phyloP scores from a whole-genome alignment of 169 alveolate species.

The Eimeria acervulina region DNA sequence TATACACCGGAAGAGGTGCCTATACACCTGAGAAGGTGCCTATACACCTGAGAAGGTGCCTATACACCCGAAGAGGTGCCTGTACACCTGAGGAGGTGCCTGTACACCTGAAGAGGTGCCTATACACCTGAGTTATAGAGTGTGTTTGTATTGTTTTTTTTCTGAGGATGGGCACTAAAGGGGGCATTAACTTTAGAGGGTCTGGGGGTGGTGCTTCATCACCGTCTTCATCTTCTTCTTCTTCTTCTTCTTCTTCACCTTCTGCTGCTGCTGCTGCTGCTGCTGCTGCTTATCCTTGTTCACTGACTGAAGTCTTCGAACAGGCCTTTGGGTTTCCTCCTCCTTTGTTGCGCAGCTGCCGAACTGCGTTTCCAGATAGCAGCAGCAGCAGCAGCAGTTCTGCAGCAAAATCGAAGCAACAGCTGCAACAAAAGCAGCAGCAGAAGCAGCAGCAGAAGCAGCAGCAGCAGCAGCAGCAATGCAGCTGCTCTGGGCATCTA shows the following conservation, averaged over 20 bases:
- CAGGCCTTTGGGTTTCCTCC: constrained; percentile 7
- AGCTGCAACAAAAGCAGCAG: constrained; percentile 40
- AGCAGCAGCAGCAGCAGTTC: too few species aligned
- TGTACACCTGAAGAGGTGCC: not conserved
- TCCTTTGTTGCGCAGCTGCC: not conserved
- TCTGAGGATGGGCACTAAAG: not conserved
- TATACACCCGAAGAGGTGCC: too few species aligned
- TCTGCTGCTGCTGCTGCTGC: not conserved
- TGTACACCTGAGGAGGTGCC: not conserved
- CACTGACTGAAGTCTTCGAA: not conserved
- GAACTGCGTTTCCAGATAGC: not conserved
- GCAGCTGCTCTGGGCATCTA: not conserved
- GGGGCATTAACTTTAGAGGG: not conserved
- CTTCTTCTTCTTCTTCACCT: not conserved
- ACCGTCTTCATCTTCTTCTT: not conserved
- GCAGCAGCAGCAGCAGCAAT: not conserved
- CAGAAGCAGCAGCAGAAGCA: constrained; percentile 51
- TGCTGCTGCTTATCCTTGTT: not conserved
- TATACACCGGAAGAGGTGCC: not conserved
- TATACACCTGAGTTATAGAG: not conserved
- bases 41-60: not conserved
- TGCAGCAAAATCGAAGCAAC: too few species aligned
- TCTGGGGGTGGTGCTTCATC: not conserved
- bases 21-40: not conserved
- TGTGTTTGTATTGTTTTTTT: too few species aligned